These are phyloP conservation scores for Lachnum nothofagi DNA, from an alignment of 2,329 filamentous ascomycete species.

Conservation along the genomic window DNA sequence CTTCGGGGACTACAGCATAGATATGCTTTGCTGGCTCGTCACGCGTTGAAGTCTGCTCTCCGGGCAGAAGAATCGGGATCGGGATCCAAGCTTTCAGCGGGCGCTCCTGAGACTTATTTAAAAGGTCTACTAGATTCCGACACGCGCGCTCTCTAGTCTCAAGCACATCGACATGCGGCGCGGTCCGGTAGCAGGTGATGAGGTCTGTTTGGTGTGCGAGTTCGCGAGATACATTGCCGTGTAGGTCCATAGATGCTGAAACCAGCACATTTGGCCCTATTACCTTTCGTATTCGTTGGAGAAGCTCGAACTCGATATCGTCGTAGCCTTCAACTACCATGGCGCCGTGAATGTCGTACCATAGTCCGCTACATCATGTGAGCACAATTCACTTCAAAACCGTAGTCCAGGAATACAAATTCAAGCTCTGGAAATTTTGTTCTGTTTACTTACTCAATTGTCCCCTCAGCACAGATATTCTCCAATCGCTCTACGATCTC, in stretches of 20 bases:
- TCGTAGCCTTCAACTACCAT: constrained; percentile 49
- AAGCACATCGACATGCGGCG: constrained; percentile 46
- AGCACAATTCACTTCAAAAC: too few relatives aligned
- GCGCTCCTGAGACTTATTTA: constrained; percentile 30
- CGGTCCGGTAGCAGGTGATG: constrained; percentile 44
- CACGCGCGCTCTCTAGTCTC: constrained; percentile 50
- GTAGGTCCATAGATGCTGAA: constrained; percentile 52
- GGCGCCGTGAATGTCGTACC: constrained; percentile 53
- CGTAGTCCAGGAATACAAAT: too few relatives aligned
- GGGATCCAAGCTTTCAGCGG: constrained; percentile 50
- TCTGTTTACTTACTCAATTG: constrained; percentile 31
- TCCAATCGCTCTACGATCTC: constrained; percentile 40
- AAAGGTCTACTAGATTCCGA: constrained; percentile 41
- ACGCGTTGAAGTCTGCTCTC: constrained; percentile 51
- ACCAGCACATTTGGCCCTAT: constrained; percentile 44
- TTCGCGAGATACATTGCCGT: constrained; percentile 48
- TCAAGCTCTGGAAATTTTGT: neutral
- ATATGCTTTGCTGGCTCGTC: constrained; percentile 48
- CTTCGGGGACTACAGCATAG: constrained; percentile 42
- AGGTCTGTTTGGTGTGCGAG: constrained; percentile 47
- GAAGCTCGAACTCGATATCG: constrained; percentile 45
- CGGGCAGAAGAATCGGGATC: constrained; percentile 47
- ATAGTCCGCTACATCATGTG: constrained; percentile 41
- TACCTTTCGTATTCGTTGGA: constrained; percentile 41
- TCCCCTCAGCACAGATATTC: constrained; percentile 32